phyloP scores from a whole-genome alignment of 768 basidiomycete genomes.

The Leccinum sublutescens region DNA sequence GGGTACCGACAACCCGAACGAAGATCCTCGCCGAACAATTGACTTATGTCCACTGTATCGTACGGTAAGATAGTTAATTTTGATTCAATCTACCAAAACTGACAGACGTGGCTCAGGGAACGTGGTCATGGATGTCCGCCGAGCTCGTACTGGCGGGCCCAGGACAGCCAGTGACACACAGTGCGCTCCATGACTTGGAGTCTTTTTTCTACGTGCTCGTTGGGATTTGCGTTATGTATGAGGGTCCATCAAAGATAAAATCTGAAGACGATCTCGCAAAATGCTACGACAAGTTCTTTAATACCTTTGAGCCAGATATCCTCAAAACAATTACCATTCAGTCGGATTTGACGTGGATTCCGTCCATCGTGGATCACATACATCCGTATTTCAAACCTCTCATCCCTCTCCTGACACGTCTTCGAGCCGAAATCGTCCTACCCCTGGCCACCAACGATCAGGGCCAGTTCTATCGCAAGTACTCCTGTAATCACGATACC shows the following conservation, averaged over 20 bases:
- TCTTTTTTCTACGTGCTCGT: not conserved
- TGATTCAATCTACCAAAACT: not conserved
- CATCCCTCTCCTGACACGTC: not conserved
- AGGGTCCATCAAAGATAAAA: not conserved
- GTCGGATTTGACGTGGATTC: not conserved
- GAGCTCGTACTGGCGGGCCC: not conserved
- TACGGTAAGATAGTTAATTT: not conserved
- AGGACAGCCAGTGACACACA: not conserved
- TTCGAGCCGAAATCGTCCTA: not conserved
- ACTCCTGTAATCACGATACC: not conserved
- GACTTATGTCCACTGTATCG: not conserved
- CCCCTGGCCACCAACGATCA: not conserved
- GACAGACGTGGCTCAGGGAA: not conserved
- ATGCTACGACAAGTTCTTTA: not conserved
- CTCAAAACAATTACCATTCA: not conserved
- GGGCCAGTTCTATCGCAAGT: not conserved
- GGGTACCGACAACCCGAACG: not conserved
- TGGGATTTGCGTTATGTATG: not conserved
- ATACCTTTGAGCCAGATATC: not conserved
- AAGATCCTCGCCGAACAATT: not conserved
- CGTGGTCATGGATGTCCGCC: not conserved
- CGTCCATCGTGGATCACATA: not conserved
- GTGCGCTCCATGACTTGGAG: not conserved
- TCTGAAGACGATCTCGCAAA: not conserved
- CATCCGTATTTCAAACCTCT: not conserved